These are phyloP conservation scores for Rhizopus arrhizus DNA, from an alignment of 371 early-diverging fungal species.

Conservation along the genomic window DNA sequence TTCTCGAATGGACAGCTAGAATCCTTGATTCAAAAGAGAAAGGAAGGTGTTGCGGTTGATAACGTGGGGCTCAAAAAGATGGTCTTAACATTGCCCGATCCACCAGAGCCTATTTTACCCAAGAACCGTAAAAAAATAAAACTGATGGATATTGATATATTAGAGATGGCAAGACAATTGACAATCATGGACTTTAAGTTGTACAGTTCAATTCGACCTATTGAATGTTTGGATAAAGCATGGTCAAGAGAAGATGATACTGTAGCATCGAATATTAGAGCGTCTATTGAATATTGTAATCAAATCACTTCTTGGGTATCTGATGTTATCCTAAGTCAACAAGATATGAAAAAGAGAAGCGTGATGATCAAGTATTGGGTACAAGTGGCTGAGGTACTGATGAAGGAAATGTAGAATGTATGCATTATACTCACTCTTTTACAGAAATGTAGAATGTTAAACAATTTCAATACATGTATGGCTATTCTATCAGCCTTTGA, in stretches of 20 bases:
- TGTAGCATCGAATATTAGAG: conserved; percentile 68
- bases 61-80: conserved; percentile 59
- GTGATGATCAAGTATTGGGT: conserved; percentile 82
- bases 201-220: conserved; percentile 79
- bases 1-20: conserved; percentile 68
- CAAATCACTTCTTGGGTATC: conserved; percentile 87
- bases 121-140: conserved; percentile 66
- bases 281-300: conserved; percentile 73
- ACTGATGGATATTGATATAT: conserved; percentile 84
- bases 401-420: background rate
- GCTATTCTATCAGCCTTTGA: conserved; percentile 89
- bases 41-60: conserved; percentile 31
- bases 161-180: conserved; percentile 93
- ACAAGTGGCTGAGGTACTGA: conserved; percentile 64
- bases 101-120: conserved; percentile 76
- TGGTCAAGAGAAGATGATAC: conserved; percentile 71
- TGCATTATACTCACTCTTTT: too few species aligned
- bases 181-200: conserved; percentile 85
- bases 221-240: conserved; percentile 88
- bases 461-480: conserved; percentile 93
- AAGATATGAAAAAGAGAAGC: conserved; percentile 79
- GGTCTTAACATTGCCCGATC: conserved; percentile 62
- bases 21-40: conserved; percentile 65
- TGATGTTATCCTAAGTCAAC: conserved; percentile 75
- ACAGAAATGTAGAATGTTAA: conserved; percentile 60